Base-by-base conservation (phyloP, 257 asterid species). In the Anisodus tanguticus region DNA sequence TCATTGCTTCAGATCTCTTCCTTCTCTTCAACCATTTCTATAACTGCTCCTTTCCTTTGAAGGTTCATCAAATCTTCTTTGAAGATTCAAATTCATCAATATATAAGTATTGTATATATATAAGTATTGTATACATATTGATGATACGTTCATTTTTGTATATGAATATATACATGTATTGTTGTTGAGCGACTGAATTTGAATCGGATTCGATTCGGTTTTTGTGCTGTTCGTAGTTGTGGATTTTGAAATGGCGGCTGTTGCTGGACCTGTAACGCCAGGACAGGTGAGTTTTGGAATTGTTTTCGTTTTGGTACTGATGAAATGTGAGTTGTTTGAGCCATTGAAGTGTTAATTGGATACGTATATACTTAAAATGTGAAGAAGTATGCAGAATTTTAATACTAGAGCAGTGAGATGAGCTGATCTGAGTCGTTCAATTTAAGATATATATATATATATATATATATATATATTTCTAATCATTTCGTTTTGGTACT, bases 211-310 rank as follows among this genome's bases (percentile, higher is more conserved):
- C 78, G 85, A 84, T 83, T 83, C 35, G 35, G 35, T 31, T 31
- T 31, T 31, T 31, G 35, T 31, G 35, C 35, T 31, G 35, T 31
- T 31, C 35, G 35, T 31, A 31, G 35, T 31, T 31, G 35, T 1
- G 35, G 35, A 31, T 51, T 64, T 35, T 62, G 86, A 83, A 86
- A 93, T 94, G 98, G 90, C 90, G 83, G 93, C 87, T 91, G 93
- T 78, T 88, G 69, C 95, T 81, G 95, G 92, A 64, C 97, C 92
- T 67, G 89, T 92, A 86, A 90, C 95, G 13, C 89, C 96, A 51
- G 96, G 95, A 41, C 97, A 89, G 95, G 97, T 94, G 80, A 9
- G 77, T 63, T 87, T 51, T 70, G 26, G 26, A 22, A 22, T 22
- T 22, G 26, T 22, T 22, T 22, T 22, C 26, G 26, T 26, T 68